Evolutionary conservation across 768 basidiomycete genomes (phyloP), one percentile per base, ranked within the genome.

Genomic region (Rhizopogon vesiculosus): DNA sequence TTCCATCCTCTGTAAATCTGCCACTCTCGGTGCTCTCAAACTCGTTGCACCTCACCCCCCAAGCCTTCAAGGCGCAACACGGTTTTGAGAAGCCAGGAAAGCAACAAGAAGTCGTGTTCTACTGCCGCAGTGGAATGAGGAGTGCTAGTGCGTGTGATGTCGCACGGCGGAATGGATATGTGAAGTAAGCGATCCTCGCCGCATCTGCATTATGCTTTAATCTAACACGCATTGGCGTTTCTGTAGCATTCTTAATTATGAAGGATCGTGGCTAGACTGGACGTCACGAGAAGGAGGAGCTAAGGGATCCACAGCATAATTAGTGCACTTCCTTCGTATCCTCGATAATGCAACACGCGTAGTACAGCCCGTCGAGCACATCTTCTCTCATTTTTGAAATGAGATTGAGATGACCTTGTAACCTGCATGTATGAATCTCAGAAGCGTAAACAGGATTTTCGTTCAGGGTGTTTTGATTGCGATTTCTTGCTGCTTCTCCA

Each of bases 201-300:
- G 28, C 38, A 31, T 33, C 13, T 22, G n/a, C 42, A 56, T 28
- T 56, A 54, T 41, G 52, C 43, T n/a, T 44, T 38, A 31, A 33
- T 48, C 31, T 13, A 48, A 48, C 29, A 18, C 19, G 18, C 18
- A 33, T 51, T 4, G 49, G 19, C 22, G 4, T 45, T 43, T 38
- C 39, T 38, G 12, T 45, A 87, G 85, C 53, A 65, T 85, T 48
- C 68, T 83, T 56, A 94, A 93, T 64, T 96, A 93, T 68, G 81
- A 81, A 60, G 93, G 93, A 8, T 91, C 89, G 18, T 96, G 91
- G 91, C 69, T 91, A 52, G 90, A 95, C 61, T 96, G 93, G 93
- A 79, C 81, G 12, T 73, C 74, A 64, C 70, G 75, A 74, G 66
- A 84, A 74, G 60, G 76, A 71, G 55, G 76, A 76, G 63, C 77